phyloP scores from a whole-genome alignment of 768 basidiomycete species.

The Crucibulum laeve region DNA sequence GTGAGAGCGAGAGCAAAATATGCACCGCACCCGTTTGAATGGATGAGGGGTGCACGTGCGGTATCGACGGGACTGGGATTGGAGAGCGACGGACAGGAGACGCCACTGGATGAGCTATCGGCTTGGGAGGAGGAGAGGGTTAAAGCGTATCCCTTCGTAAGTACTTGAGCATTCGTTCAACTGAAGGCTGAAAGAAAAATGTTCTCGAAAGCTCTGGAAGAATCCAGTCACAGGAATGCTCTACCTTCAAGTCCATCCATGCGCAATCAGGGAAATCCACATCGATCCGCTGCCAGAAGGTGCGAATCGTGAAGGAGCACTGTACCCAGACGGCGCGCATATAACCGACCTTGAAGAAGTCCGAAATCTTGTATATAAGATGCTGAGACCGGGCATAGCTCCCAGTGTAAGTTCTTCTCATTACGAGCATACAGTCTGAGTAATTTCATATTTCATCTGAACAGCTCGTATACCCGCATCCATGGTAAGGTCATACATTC shows the following conservation, averaged over 20 bases:
- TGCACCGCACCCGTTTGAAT: constrained; percentile 84
- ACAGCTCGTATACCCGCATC: constrained; percentile 12
- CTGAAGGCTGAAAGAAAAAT: no score
- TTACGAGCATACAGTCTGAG: background rate
- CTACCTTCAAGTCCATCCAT: constrained; percentile 82
- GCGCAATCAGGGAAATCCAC: constrained; percentile 54
- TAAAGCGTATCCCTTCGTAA: constrained; percentile 64
- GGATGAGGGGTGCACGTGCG: constrained; percentile 80
- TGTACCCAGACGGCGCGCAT: constrained; percentile 43
- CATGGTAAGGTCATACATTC: constrained; percentile 5
- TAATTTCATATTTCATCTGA: background rate
- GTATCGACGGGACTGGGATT: constrained; percentile 80
- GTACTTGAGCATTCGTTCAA: no score
- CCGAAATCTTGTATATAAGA: constrained; percentile 13
- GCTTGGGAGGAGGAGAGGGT: constrained; percentile 76
- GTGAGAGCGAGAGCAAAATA: constrained; percentile 74
- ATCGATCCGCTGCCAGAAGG: constrained; percentile 61
- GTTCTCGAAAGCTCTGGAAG: constrained; percentile 91
- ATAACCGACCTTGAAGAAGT: constrained; percentile 16
- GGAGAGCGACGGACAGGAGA: constrained; percentile 72
- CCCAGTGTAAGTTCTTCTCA: constrained; percentile 7
- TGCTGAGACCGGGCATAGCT: constrained; percentile 15
- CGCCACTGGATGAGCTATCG: constrained; percentile 63
- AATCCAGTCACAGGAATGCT: constrained; percentile 77
- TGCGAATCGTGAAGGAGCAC: constrained; percentile 43